Evolutionary conservation across 2,329 filamentous ascomycete genomes (phyloP).

Genomic region (Keithomyces neogunnii): DNA sequence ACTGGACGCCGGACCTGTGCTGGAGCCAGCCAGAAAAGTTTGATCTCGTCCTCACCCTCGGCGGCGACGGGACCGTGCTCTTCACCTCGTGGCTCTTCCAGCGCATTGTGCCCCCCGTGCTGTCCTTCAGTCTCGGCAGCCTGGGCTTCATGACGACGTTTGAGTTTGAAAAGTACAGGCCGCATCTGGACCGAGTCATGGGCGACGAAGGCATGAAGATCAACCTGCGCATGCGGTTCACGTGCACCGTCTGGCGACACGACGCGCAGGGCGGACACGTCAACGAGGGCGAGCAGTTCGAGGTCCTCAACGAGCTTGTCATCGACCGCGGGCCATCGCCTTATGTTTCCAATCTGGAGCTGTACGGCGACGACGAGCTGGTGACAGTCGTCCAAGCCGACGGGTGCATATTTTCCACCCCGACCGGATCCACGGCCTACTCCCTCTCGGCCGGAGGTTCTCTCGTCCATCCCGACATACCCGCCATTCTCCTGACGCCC

Average conservation of each 20-base stretch:
- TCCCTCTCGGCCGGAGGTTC: constrained; percentile 92
- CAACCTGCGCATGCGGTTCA: constrained; percentile 97
- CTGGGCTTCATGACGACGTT: constrained; percentile 86
- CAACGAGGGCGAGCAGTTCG: constrained; percentile 90
- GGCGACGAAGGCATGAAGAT: constrained; percentile 93
- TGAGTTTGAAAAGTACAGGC: constrained; percentile 79
- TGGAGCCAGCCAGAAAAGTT: constrained; percentile 92
- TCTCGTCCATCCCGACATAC: constrained; percentile 92
- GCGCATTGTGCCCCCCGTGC: constrained; percentile 73
- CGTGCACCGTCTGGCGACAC: constrained; percentile 87
- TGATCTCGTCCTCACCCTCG: constrained; percentile 82
- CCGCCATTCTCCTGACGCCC: constrained; percentile 89
- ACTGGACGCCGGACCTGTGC: constrained; percentile 95
- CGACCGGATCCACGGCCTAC: constrained; percentile 91
- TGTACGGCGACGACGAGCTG: constrained; percentile 91
- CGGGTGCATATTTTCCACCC: constrained; percentile 95
- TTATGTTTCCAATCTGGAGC: constrained; percentile 92
- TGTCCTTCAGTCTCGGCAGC: constrained; percentile 77
- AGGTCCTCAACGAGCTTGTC: constrained; percentile 96
- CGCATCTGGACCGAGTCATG: constrained; percentile 83
- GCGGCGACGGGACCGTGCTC: constrained; percentile 78
- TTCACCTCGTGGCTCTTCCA: constrained; percentile 93
- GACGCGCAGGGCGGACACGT: constrained; percentile 51
- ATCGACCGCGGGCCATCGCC: constrained; percentile 95
- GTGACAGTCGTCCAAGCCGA: constrained; percentile 95